A percentile compares a stretch with the other conserved stretches of the same genome.
Evolutionary conservation across 2,329 filamentous ascomycete species (phyloP).

Genomic region (Talaromyces amestolkiae): DNA sequence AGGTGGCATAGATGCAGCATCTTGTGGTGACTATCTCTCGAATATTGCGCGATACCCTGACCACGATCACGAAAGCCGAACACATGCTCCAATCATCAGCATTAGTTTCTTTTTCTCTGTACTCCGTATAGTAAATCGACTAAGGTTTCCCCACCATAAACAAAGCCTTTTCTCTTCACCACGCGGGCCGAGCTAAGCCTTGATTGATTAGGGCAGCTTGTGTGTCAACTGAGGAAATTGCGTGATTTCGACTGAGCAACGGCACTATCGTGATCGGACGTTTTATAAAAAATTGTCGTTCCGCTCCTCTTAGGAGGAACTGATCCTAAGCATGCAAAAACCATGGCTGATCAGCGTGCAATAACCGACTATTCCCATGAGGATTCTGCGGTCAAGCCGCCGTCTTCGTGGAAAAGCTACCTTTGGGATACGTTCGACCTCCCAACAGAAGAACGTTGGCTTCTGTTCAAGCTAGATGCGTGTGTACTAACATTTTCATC

Average conservation of each 20-base stretch:
- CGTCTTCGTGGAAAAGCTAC: conserved; percentile 18
- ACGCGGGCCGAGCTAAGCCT: not conserved
- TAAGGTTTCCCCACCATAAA: not conserved
- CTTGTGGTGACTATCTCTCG: not conserved
- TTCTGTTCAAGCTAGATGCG: conserved; percentile 32
- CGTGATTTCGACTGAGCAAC: not conserved
- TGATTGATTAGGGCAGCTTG: not conserved
- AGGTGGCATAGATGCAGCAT: not conserved
- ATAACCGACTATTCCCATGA: not conserved
- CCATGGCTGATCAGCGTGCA: not conserved
- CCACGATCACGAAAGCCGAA: not conserved
- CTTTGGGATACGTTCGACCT: conserved; percentile 27
- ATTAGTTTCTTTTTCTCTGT: not conserved
- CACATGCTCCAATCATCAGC: not conserved
- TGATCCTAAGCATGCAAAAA: not conserved
- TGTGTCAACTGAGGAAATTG: not conserved
- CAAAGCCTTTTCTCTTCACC: not conserved
- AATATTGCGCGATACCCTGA: conserved; percentile 1
- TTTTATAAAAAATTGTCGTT: not conserved
- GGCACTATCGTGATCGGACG: not conserved
- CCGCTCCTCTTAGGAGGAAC: not conserved
- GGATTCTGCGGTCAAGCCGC: not conserved
- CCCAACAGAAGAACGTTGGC: conserved; percentile 26
- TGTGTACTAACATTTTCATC: conserved; percentile 30
- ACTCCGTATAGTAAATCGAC: no score